Conservation (phyloP, 2,329 filamentous ascomycete species). For the Beauveria rudraprayagi region DNA sequence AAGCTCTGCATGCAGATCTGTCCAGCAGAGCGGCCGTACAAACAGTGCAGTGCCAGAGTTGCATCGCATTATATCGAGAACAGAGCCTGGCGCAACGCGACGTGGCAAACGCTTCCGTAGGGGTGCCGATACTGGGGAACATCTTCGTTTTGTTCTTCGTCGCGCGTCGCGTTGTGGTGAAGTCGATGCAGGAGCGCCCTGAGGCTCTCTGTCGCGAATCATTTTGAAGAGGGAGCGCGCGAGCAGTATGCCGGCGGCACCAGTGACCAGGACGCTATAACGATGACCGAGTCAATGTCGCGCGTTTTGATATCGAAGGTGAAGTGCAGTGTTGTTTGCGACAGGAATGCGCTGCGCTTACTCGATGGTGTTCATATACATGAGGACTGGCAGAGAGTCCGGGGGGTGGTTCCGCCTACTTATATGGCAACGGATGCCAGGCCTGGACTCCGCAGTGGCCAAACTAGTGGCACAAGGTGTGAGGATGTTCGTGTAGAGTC, state of each 20-base stretch:
- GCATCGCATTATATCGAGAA: slow-evolving; percentile 44
- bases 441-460: not conserved
- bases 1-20: slow-evolving; percentile 39
- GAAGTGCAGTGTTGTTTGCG: not conserved
- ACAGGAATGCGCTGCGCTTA: slow-evolving; percentile 1
- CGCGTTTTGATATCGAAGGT: not conserved
- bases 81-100: slow-evolving; percentile 36
- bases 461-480: not conserved
- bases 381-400: not conserved
- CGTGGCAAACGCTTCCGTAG: slow-evolving; percentile 16
- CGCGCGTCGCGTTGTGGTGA: not conserved
- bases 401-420: not conserved
- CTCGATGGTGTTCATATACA: slow-evolving; percentile 8
- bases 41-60: slow-evolving; percentile 41
- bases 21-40: slow-evolving; percentile 48
- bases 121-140: not conserved
- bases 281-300: not conserved
- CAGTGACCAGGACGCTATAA: not conserved
- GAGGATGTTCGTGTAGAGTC: not conserved
- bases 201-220: not conserved
- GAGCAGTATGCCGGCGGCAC: slow-evolving; percentile 2
- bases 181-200: not conserved
- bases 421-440: not conserved
- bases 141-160: not conserved
- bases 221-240: slow-evolving; percentile 5